These are phyloP conservation scores for Aspergillus latus DNA, from an alignment of 2,329 filamentous ascomycete species.

Conservation along the genomic window DNA sequence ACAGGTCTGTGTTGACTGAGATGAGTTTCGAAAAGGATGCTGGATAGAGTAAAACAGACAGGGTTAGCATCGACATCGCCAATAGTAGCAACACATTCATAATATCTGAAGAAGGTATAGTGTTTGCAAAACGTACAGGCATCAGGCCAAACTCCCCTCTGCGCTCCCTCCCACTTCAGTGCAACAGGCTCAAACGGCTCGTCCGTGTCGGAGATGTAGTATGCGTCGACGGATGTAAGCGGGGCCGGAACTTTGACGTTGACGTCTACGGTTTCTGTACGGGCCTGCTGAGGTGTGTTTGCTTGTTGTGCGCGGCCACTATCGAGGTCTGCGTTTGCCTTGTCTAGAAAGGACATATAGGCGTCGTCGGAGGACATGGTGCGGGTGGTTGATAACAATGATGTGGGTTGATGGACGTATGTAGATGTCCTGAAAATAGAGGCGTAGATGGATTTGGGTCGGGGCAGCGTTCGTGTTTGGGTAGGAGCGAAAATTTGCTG, in stretches of 20 bases:
- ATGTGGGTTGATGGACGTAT: background rate
- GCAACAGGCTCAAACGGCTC: slow-evolving; percentile 80
- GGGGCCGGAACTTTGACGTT: slow-evolving; percentile 60
- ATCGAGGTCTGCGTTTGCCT: slow-evolving; percentile 71
- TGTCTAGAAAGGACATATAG: slow-evolving; percentile 81
- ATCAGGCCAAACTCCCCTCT: slow-evolving; percentile 36
- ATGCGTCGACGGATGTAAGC: slow-evolving; percentile 58
- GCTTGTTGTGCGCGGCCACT: slow-evolving; percentile 26
- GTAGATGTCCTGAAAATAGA: background rate
- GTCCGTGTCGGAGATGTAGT: slow-evolving; percentile 79
- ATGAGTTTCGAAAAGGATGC: slow-evolving; percentile 71
- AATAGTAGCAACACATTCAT: background rate
- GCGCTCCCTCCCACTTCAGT: slow-evolving; percentile 55
- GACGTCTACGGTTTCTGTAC: slow-evolving; percentile 42
- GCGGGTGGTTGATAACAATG: slow-evolving; percentile 6
- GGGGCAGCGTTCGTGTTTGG: background rate
- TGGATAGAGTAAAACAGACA: slow-evolving; percentile 32
- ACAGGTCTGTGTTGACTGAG: slow-evolving; percentile 31
- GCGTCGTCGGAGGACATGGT: slow-evolving; percentile 67
- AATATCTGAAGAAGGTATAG: background rate
- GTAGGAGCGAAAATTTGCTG: background rate
- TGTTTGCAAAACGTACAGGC: slow-evolving; percentile 27
- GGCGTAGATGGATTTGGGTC: background rate
- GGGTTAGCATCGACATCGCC: background rate
- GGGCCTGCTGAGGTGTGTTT: slow-evolving; percentile 25